Conservation (phyloP, 352 stramenopile genomes). For the Pythium insidiosum region DNA sequence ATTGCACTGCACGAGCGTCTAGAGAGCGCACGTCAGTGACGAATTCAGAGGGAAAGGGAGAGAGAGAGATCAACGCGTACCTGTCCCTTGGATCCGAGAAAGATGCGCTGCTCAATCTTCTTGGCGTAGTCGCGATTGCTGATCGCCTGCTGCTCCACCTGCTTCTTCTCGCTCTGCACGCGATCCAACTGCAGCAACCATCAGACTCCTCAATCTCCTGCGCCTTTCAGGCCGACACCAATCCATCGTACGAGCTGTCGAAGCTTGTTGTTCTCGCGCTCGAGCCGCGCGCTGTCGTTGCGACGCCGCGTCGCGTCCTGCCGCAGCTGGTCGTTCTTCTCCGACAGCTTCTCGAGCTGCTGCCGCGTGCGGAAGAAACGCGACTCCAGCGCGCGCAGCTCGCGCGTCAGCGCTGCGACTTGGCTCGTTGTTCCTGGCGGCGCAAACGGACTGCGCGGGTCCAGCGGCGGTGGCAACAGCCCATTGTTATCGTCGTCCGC, state of each 20-base stretch:
- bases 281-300: slow-evolving; percentile 26
- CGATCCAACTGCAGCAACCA: too few species aligned
- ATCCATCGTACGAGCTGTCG: slow-evolving; percentile 47
- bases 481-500: too few species aligned
- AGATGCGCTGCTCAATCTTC: slow-evolving; percentile 81
- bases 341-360: slow-evolving; percentile 53
- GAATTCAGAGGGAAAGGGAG: too few species aligned
- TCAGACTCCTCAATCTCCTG: too few species aligned
- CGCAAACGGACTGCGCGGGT: not conserved
- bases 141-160: slow-evolving; percentile 77
- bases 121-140: slow-evolving; percentile 77
- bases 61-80: too few species aligned
- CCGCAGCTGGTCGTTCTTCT: slow-evolving; percentile 54
- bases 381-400: slow-evolving; percentile 66
- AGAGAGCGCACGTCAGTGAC: not conserved
- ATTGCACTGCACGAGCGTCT: slow-evolving; percentile 57
- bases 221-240: too few species aligned
- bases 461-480: too few species aligned
- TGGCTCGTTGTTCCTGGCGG: slow-evolving; percentile 19
- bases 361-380: slow-evolving; percentile 73
- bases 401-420: slow-evolving; percentile 50
- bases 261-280: slow-evolving; percentile 57
- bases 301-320: slow-evolving; percentile 37
- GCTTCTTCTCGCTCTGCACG: slow-evolving; percentile 65
- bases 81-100: slow-evolving; percentile 58